These are phyloP conservation scores for Botryotinia globosa DNA, from an alignment of 2,329 filamentous ascomycete genomes.

Conservation along the genomic window DNA sequence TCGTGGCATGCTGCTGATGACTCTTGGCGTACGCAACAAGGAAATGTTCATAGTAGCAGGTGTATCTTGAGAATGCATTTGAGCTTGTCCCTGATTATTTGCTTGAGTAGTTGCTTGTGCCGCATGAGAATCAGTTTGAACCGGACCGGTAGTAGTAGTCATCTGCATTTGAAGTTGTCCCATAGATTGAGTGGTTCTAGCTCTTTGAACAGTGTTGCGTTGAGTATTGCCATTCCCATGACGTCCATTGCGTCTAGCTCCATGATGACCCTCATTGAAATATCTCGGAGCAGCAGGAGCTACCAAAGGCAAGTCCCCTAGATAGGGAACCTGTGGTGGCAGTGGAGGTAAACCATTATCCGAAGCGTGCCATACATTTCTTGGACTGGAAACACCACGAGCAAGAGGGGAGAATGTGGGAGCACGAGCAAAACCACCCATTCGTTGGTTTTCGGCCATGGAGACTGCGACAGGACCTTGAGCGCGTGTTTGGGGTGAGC, in stretches of 20 bases:
- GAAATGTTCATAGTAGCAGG: neutral
- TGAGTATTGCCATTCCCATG: neutral
- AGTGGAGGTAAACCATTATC: neutral
- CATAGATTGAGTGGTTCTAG: neutral
- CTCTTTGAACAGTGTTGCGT: neutral
- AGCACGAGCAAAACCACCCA: neutral
- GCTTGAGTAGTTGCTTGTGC: neutral
- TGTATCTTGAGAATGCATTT: neutral
- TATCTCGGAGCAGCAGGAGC: neutral
- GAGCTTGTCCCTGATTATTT: slow-evolving; percentile 2
- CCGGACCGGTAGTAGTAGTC: neutral
- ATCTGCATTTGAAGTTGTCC: neutral
- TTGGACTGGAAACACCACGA: neutral
- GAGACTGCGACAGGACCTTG: neutral
- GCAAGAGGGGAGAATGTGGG: neutral
- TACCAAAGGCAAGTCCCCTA: neutral
- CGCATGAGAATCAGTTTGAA: neutral
- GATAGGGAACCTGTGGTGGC: neutral
- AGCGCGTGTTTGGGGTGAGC: neutral
- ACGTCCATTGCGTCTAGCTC: neutral
- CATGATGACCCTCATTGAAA: neutral
- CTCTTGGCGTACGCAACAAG: neutral
- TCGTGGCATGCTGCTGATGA: slow-evolving; percentile 12
- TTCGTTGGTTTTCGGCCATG: neutral
- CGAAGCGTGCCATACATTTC: neutral